Base-by-base conservation (phyloP, 1,139 yeast species). In the Geotrichum armillariae region DNA sequence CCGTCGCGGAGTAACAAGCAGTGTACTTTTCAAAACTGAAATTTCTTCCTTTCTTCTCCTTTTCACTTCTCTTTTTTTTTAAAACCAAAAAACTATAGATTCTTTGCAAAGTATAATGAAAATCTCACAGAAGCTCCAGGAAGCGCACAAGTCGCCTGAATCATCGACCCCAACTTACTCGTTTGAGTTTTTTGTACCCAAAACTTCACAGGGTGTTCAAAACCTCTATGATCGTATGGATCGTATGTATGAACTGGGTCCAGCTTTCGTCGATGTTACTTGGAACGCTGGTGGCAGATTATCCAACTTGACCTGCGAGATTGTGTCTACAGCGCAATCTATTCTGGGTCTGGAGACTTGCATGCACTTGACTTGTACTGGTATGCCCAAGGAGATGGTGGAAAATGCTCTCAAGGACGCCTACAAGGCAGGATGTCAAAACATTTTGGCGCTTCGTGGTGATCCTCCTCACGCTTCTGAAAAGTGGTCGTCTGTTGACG, bases 201-300 rank as follows among this genome's bases (percentile, higher is more conserved):
- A 93, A 73, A 93, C 99, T 0, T 77, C 94, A 21, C 97, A 93
- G 68, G 99, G 99, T 66, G 94, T 91, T 29, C 96, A 91, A 67
- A 93, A 93, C 66, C 76, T 93, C 53, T 93, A 91, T 70, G 99
- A 93, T 67, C 79, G 99, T 66, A 93, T 93, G 94, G 98, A 93
- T 66, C 80, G 97, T 68, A 93, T 93, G 99, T 89, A 88, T 68
- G 91, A 87, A 59, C 75, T 91, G 62, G 85, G 85, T 57, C 99
- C 99, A 1, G 82, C 87, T 56, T 93, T 93, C 66, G 83, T 93
- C 54, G 99, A 93, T 66, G 87, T 93, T 57, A 93, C 99, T 1
- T 93, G 99, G 99, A 91, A 91, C 63, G 99, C 99, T 1, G 99
- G 99, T 39, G 98, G 98, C 7, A 76, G 91, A 53, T 72, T 86